Percentiles rank a stretch among this genome's conserved stretches.
These are phyloP conservation scores for Lactarius hengduanensis DNA, from an alignment of 768 basidiomycete genomes.

Conservation along the genomic window DNA sequence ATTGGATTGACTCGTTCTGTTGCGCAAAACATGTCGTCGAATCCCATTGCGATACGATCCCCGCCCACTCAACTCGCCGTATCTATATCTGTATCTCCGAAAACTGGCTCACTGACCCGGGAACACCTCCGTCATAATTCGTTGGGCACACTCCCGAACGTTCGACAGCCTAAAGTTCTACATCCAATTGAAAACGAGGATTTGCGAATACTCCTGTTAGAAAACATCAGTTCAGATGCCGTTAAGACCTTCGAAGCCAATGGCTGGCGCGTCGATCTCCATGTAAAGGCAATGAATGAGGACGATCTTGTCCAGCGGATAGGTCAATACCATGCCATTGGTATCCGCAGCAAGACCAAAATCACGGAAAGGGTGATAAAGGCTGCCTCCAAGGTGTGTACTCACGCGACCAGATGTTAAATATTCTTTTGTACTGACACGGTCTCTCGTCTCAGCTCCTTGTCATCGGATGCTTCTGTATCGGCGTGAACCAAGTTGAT, in stretches of 20 bases:
- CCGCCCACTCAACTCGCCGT: constrained; percentile 40
- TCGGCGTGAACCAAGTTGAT: constrained; percentile 98
- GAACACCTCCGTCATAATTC: constrained; percentile 33
- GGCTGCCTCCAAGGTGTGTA: constrained; percentile 72
- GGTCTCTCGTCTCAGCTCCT: constrained; percentile 59
- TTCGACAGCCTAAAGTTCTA: constrained; percentile 65
- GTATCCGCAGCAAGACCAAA: constrained; percentile 97
- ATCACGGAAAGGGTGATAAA: constrained; percentile 88
- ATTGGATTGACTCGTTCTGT: not conserved
- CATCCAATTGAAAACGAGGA: constrained; percentile 82
- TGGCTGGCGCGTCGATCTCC: constrained; percentile 92
- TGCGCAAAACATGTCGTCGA: constrained; percentile 40
- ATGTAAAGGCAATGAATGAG: constrained; percentile 82
- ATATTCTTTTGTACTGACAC: not conserved
- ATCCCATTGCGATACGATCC: constrained; percentile 48
- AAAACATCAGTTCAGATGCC: constrained; percentile 93
- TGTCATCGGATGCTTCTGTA: constrained; percentile 98
- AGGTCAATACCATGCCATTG: constrained; percentile 86
- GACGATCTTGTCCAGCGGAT: constrained; percentile 87
- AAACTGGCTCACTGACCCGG: constrained; percentile 40
- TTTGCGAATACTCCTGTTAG: constrained; percentile 80
- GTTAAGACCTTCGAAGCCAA: constrained; percentile 74
- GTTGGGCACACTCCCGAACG: constrained; percentile 28
- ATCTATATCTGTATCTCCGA: constrained; percentile 56
- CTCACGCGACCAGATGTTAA: constrained; percentile 4